Base-by-base conservation (phyloP, 2,329 filamentous ascomycete genomes). In the Hirsutella thompsonii region DNA sequence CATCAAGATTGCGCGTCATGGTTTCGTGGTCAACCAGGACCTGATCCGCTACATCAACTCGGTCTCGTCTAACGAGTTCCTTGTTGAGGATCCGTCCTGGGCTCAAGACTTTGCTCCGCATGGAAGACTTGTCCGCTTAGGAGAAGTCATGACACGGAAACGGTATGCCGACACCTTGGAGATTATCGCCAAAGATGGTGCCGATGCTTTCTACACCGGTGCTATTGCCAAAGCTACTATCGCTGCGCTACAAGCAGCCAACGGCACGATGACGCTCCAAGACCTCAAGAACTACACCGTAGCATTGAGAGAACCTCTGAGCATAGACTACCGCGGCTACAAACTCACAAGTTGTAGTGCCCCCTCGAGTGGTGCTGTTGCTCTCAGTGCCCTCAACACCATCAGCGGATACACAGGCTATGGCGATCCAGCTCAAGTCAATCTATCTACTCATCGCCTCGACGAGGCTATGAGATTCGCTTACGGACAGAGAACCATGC, bases 381-480 rank as follows among this genome's bases (percentile, higher is more conserved):
- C 78, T 0, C 62, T 89, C 45, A 76, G 76, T n/a, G 72, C 77
- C 0, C 60, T 94, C 50, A 93, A 92, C 43, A 83, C 81, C 20
- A 61, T 90, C 34, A 72, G 80, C 45, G 83, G 83, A 0, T 93
- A 87, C 52, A 62, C 73, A 0, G 68, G 67, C 19, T 78, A 90
- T 37, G 79, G 76, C 16, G 62, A 76, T 11, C 60, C 69, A 2
- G 60, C 64, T 1, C 61, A 66, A 2, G 63, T 65, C 37, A 71
- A 72, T 47, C 55, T 86, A 0, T 85, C 78, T 32, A 85, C 82
- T 0, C 87, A 94, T 55, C 69, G 81, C 0, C 63, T 94, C n/a
- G 79, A 90, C 47, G 87, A 94, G 64, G 81, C 85, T 2, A 82
- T 93, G 44, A 69, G 83, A 8, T 94, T 89, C 54, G 84, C 79